phyloP scores from a whole-genome alignment of 2,329 filamentous ascomycete genomes.

The Rutstroemia sp. region DNA sequence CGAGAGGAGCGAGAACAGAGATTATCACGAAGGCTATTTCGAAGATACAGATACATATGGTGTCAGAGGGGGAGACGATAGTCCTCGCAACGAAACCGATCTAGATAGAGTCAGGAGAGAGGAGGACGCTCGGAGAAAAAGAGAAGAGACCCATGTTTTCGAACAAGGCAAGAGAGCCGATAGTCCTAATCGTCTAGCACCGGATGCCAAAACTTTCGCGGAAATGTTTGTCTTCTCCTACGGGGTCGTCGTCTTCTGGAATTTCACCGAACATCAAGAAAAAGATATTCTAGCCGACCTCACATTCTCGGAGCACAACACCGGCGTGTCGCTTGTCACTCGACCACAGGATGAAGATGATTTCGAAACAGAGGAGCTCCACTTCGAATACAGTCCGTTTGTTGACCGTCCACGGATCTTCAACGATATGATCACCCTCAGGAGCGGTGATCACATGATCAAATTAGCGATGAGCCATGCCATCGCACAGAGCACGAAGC shows the following conservation, averaged over 20 bases:
- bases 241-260: constrained; percentile 97
- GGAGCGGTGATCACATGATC: constrained; percentile 97
- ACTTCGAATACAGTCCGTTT: constrained; percentile 89
- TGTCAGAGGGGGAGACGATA: constrained; percentile 36
- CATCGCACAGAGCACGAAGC: constrained; percentile 93
- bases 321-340: constrained; percentile 61
- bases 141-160: constrained; percentile 29
- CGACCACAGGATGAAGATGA: constrained; percentile 79
- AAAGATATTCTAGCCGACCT: constrained; percentile 94
- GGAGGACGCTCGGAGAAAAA: constrained; percentile 28
- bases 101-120: constrained; percentile 27
- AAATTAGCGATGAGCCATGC: constrained; percentile 96
- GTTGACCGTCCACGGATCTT: constrained; percentile 86
- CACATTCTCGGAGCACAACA: constrained; percentile 71
- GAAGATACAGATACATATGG: constrained; percentile 59
- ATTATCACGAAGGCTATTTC: constrained; percentile 88
- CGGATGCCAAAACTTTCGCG: constrained; percentile 71
- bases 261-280: constrained; percentile 92
- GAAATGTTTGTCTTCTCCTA: constrained; percentile 98
- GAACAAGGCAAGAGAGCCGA: constrained; percentile 36
- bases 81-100: constrained; percentile 36
- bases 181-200: constrained; percentile 52
- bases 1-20: constrained; percentile 80
- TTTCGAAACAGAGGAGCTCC: constrained; percentile 96
- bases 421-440: constrained; percentile 98